Evolutionary conservation across 208 protist species (phyloP), one percentile per base, ranked within the genome.

Genomic region (Porcisia hertigi): DNA sequence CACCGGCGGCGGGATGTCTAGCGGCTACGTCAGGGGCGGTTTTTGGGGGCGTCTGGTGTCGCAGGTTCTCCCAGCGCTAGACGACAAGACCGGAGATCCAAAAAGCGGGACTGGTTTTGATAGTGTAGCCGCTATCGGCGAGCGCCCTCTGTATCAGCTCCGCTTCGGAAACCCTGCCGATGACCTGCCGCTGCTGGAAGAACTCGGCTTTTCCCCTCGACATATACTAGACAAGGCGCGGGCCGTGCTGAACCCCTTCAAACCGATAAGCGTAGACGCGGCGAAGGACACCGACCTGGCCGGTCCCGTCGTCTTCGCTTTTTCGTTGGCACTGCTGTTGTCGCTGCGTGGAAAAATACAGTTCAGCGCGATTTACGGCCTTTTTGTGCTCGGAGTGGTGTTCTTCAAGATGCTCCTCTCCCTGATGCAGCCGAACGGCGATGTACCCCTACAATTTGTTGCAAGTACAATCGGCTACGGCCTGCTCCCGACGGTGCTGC

Each of bases 311-410:
- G 54, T 95, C 39, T 93, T 97, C 52, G 92, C 90, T 16, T 47
- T 97, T 49, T 80, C 84, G 11, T 79, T 97, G 34, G 92, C 90
- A 20, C 70, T 90, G 11, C 34, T 95, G 14, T 83, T 97, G 2
- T 92, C 89, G 6, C 80, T 97, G 55, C 90, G 85, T 7, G 88
- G 90, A 20, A 93, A 91, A 59, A 81, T 97, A 69, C 87, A 93
- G 81, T 97, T 97, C 75, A 94, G 86, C 73, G 88, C 88, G 43
- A 92, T 95, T 67, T 97, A 97, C 73, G 86, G 88, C 16, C 87
- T 94, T 25, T 92, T 77, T 39, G 86, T 97, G 11, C 25, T 94
- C 57, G 92, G 92, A 36, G 81, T 94, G 47, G 63, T 81, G 1
- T 88, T 94, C 57, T 91, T 88, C 63, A 93, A 92, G 75, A 60